Conservation (phyloP, 345 rosid species). For the Lepidium africanum region DNA sequence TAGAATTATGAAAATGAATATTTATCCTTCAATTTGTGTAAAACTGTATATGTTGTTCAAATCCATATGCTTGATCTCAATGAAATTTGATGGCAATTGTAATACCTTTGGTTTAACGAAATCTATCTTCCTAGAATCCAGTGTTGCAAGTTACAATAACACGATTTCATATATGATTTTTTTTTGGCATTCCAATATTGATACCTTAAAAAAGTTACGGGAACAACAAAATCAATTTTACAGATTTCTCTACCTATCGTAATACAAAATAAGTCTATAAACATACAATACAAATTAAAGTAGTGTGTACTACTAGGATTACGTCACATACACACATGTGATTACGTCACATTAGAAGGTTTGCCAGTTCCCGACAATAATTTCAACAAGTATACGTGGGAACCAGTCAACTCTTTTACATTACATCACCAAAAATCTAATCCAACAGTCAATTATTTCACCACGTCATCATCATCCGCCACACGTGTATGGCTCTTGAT, state of each 20-base stretch:
- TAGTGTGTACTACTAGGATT: slow-evolving; percentile 6
- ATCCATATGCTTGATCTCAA: neutral
- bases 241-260: neutral
- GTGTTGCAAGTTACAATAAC: neutral
- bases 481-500: slow-evolving; percentile 39
- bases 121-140: neutral
- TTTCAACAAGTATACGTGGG: neutral
- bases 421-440: slow-evolving; percentile 13
- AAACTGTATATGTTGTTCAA: too few relatives aligned
- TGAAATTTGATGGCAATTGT: neutral
- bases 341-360: neutral
- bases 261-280: neutral
- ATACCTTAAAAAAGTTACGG: too few relatives aligned
- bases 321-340: slow-evolving; percentile 13
- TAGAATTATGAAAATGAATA: too few relatives aligned
- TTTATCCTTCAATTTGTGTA: too few relatives aligned
- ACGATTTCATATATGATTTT: too few relatives aligned
- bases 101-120: neutral
- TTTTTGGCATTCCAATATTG: too few relatives aligned
- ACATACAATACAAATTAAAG: slow-evolving; percentile 9
- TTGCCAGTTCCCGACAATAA: neutral
- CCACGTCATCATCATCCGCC: slow-evolving; percentile 25
- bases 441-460: slow-evolving; percentile 12
- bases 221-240: too few relatives aligned
- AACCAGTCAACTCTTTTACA: neutral